Evolutionary conservation across 345 rosid genomes (phyloP).

Genomic region (Murraya koenigii): DNA sequence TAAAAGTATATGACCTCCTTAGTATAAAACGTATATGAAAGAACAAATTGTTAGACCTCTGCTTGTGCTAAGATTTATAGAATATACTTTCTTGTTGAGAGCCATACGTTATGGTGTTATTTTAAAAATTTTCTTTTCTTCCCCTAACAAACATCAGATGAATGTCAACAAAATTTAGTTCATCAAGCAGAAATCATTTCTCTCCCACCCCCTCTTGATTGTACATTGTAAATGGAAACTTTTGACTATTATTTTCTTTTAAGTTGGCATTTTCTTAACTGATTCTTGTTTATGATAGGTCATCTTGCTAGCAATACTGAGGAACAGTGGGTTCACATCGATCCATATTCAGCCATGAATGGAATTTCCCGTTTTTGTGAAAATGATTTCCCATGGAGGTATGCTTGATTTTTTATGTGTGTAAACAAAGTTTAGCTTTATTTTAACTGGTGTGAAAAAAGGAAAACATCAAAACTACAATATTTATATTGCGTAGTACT

Average conservation of each 20-base stretch:
- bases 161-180: not conserved
- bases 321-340: constrained; percentile 78
- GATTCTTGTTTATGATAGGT: constrained; percentile 32
- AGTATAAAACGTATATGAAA: not conserved
- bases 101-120: not conserved
- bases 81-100: not conserved
- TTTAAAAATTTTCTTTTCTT: not conserved
- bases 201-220: too few relatives aligned
- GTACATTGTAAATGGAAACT: not conserved
- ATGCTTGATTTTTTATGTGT: constrained; percentile 10
- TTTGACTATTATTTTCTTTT: not conserved
- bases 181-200: not conserved
- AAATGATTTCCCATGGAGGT: constrained; percentile 84
- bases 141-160: not conserved
- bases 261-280: not conserved
- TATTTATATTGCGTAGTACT: not conserved
- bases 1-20: not conserved
- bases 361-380: constrained; percentile 96
- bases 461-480: not conserved
- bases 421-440: not conserved
- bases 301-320: constrained; percentile 31
- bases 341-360: constrained; percentile 89
- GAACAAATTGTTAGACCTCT: not conserved
- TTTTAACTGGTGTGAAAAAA: too few relatives aligned
- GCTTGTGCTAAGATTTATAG: not conserved